Base-by-base conservation (phyloP, 805 yeast species). In the Metschnikowia kofuensis region DNA sequence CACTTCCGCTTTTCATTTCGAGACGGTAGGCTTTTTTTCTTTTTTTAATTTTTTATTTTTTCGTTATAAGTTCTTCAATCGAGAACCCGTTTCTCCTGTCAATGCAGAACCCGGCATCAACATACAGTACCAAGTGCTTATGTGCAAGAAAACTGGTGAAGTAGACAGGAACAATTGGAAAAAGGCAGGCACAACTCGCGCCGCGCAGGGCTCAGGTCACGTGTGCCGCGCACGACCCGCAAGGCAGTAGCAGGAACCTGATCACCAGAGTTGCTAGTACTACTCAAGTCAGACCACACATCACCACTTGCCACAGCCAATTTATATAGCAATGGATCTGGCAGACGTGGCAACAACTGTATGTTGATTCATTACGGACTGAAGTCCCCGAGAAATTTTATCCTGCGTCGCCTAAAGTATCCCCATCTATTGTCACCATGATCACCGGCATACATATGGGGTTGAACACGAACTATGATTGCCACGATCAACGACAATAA, bases 301-400 rank as follows among this genome's bases (percentile, higher is more conserved):
- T 30, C 12, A 12, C 32, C 32, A 30, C 10, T 30, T 30, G 10
- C 32, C 21, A 21, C 21, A 21, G 21, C 21, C 21, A 21, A 21
- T 21, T 21, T 4, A 21, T 4, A 21, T 30, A 30, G 5, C 12
- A 30, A 47, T 47, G 49, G 40, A 38, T 32, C 41, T 32, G 54
- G 49, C 40, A 11, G 54, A 47, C 45, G 53, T 41, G 41, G 54
- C 58, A n/a, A 42, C 56, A n/a, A 47, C 52, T 11, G 59, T 56
- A 56, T 42, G 59, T 56, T 11, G 9, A 14, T 16, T 10, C 13
- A 4, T 2, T 13, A n/a, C 5, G 15, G 16, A 31, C 32, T 30
- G 13, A 30, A 5, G 12, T 9, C 13, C 5, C 13, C 13, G 32
- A 12, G 3, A 12, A 10, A 10, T 30, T 2, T 10, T 3, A 9